Conservation (phyloP, 208 protist species). For the Acanthamoeba sp. region DNA sequence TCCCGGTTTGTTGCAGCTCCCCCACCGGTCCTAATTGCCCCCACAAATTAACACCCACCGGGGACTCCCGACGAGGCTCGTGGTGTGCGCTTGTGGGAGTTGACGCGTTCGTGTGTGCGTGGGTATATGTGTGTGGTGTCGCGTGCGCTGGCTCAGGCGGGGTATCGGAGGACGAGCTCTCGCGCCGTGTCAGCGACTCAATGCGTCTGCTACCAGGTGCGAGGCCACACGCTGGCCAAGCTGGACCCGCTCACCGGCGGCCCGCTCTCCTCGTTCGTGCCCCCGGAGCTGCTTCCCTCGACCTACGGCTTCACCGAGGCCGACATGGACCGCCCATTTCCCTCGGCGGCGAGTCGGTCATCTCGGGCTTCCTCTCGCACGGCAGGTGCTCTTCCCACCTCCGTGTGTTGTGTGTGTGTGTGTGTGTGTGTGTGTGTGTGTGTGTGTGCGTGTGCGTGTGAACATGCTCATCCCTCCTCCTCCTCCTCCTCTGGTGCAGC, state of each 20-base stretch:
- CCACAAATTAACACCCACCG: too few relatives aligned
- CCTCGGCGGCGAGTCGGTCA: constrained; percentile 69
- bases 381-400: neutral
- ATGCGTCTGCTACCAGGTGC: constrained; percentile 81
- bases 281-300: constrained; percentile 75
- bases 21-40: too few relatives aligned
- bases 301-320: constrained; percentile 87
- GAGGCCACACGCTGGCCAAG: constrained; percentile 85
- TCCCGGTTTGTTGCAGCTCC: too few relatives aligned
- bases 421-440: too few relatives aligned
- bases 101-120: neutral
- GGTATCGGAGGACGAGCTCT: neutral
- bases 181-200: neutral
- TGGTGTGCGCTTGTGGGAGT: neutral
- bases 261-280: neutral
- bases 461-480: neutral
- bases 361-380: constrained; percentile 73
- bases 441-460: too few relatives aligned
- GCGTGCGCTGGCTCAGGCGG: too few relatives aligned
- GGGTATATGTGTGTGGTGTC: neutral
- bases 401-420: neutral
- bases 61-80: neutral
- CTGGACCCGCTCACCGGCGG: constrained; percentile 84
- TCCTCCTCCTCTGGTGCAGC: constrained; percentile 28
- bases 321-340: constrained; percentile 84